phyloP scores from a whole-genome alignment of 1,139 yeast genomes.

The Hansenula lynferdii region DNA sequence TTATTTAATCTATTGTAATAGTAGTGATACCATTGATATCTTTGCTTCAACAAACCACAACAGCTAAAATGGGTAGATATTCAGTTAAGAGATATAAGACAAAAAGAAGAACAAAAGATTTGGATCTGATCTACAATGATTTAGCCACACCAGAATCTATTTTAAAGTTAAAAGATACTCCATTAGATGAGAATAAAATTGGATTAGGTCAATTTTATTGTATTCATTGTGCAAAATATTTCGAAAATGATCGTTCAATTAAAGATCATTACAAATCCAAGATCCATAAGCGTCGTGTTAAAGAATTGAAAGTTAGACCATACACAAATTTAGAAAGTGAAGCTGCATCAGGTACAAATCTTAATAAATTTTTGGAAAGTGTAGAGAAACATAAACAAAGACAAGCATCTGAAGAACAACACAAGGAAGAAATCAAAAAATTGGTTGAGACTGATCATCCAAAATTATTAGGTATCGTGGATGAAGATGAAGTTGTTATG shows the following conservation, averaged over 20 bases:
- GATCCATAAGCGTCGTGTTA: slow-evolving; percentile 81
- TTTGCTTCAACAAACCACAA: neutral
- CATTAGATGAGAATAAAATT: slow-evolving; percentile 83
- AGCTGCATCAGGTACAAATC: slow-evolving; percentile 81
- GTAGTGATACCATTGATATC: neutral
- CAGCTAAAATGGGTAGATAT: slow-evolving; percentile 72
- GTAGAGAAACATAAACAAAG: slow-evolving; percentile 41
- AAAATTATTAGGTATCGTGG: slow-evolving; percentile 15
- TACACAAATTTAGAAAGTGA: slow-evolving; percentile 86
- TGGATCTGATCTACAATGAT: slow-evolving; percentile 80
- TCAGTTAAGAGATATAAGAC: slow-evolving; percentile 75
- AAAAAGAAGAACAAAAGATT: slow-evolving; percentile 78
- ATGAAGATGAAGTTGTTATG: slow-evolving; percentile 22
- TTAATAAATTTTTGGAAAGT: slow-evolving; percentile 57
- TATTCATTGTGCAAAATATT: slow-evolving; percentile 89
- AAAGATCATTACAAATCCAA: slow-evolving; percentile 71
- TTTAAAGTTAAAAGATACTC: slow-evolving; percentile 65
- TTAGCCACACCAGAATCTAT: slow-evolving; percentile 61
- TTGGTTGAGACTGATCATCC: slow-evolving; percentile 20
- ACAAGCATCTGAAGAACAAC: slow-evolving; percentile 14
- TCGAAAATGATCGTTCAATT: slow-evolving; percentile 71
- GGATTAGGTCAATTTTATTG: slow-evolving; percentile 96
- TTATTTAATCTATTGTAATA: slow-evolving; percentile 1
- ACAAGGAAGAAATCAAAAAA: slow-evolving; percentile 19
- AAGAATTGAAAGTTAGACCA: slow-evolving; percentile 70